These are phyloP conservation scores for Pichia deserticola DNA, from an alignment of 805 yeast species.

Conservation along the genomic window DNA sequence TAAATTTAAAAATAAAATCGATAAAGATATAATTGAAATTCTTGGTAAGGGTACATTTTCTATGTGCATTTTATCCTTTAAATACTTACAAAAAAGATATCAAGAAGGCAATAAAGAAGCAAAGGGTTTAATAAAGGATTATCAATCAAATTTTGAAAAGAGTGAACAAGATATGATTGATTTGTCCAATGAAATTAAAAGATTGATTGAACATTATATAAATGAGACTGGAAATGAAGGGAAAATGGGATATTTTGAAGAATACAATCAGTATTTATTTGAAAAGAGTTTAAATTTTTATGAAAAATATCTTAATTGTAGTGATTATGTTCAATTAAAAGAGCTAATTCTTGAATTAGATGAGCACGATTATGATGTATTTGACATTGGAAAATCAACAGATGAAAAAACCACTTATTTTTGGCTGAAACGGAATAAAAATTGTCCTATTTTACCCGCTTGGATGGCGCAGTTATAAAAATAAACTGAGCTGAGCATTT, in stretches of 20 bases:
- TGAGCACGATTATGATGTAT: too few relatives aligned
- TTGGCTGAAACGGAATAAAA: too few relatives aligned
- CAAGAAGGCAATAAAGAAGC: background rate
- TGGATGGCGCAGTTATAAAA: background rate
- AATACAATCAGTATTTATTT: background rate
- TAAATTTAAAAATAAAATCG: background rate
- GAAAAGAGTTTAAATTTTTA: background rate
- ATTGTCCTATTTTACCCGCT: background rate
- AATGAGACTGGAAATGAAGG: background rate
- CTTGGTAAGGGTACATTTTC: constrained; percentile 4
- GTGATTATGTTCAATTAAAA: background rate
- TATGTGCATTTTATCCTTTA: constrained; percentile 2
- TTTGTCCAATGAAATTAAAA: background rate
- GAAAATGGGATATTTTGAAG: background rate
- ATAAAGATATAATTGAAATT: background rate
- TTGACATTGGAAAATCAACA: too few relatives aligned
- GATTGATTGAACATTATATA: background rate
- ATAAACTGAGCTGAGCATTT: background rate
- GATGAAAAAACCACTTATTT: too few relatives aligned
- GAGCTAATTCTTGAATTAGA: too few relatives aligned
- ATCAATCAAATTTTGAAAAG: too few relatives aligned
- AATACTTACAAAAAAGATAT: background rate
- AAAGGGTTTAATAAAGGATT: too few relatives aligned
- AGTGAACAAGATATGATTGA: too few relatives aligned
- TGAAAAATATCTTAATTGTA: background rate